Evolutionary conservation across 208 protist species (phyloP), one percentile per base, ranked within the genome.

Genomic region (Leishmania major): DNA sequence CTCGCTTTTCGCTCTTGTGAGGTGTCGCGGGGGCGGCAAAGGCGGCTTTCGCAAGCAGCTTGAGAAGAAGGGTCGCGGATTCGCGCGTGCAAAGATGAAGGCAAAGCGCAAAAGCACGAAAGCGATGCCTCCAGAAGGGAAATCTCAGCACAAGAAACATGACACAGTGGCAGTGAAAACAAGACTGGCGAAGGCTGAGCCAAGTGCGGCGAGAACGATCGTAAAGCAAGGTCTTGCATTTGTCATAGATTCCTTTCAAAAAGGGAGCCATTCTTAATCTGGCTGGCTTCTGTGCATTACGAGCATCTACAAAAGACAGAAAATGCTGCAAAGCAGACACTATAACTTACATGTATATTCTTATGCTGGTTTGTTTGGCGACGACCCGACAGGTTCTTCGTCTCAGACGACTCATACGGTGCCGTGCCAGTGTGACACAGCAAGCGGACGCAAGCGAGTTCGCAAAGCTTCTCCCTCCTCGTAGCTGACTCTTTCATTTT

Each of bases 41-140:
- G 94, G 94, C 47, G 94, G 94, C 43, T 97, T 97, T 82, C 82
- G 89, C 0, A 97, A 97, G 77, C 92, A 95, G 79, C 83, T 97
- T 0, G 94, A 96, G 71, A 97, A 97, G 59, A 97, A 97, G 55
- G 94, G 88, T 3, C 89, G 94, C 28, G 91, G 92, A 55, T 97
- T 93, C 82, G 88, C 90, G 22, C 84, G 94, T 25, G 88, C 89
- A 6, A 94, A 94, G 81, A 79, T 86, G 66, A 88, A 89, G 59
- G 85, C 85, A 62, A 80, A 81, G 59, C 77, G 77, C 19, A 89
- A 89, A 81, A 92, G 62, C 53, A 67, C 43, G 53, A 87, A 85
- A 53, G 5, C 22, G 35, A n/a, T 77, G 1, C 10, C 60, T 13
- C 75, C 64, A 19, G 78, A 86, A n/a, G n/a, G 1, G 2, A 55